Evolutionary conservation across 2,329 filamentous ascomycete genomes (phyloP), one percentile per base, ranked within the genome.

Genomic region (Neonectria punicea): DNA sequence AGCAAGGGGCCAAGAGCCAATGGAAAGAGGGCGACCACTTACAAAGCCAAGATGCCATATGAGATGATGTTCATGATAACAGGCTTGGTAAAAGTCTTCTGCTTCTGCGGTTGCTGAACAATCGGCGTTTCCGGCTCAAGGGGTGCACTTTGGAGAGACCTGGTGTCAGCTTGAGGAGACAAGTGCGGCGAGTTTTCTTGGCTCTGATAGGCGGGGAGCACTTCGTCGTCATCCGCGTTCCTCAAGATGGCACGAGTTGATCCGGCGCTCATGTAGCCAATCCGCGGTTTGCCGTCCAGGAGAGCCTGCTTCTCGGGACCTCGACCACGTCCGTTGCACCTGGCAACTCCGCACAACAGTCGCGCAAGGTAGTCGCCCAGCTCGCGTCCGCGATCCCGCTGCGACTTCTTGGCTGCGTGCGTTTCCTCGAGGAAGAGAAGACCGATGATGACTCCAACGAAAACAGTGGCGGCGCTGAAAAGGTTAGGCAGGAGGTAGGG

Each of bases 11-110:
- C 3, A 11, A 32, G 32, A 20, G 39, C 13, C 2, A 25, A 16
- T 10, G 16, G 14, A 30, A n/a, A 6, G 9, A 28, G 7, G 6
- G 8, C 10, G 9, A 5, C 22, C 22, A 90, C 93, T 88, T 86
- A 97, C 94, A 97, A 98, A 69, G 95, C 95, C 65, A 98, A 84
- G 73, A 98, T 93, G 49, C 94, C 95, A 77, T 97, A 97, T 57
- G 92, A 93, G 62, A 95, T 82, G 68, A 98, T 97, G 76, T 94
- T 95, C 75, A 97, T 84, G 65, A 97, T 84, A 60, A 98, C 92
- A 54, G 95, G 93, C 76, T 85, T 89, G 13, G 93, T 97, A 78
- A 98, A 98, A 9, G 90, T 91, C 73, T 87, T 89, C 25, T 64
- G 57, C 55, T 74, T 72, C 47, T 41, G 53, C 54, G 65, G 16